Evolutionary conservation across 2,329 filamentous ascomycete species (phyloP).

Genomic region (Domatiomyces catenatus): DNA sequence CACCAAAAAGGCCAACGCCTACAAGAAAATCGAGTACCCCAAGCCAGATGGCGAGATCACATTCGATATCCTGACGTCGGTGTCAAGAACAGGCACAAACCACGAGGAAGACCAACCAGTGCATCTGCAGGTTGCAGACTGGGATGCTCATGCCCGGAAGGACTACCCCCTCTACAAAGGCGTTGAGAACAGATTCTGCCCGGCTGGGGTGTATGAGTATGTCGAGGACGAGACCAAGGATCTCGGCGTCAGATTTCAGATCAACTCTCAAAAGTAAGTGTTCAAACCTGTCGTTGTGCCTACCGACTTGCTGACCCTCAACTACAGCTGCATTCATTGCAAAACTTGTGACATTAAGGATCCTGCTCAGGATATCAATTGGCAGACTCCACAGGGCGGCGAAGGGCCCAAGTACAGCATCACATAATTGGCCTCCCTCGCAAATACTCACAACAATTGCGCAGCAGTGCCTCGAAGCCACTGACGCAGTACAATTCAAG

Average conservation of each 20-base stretch:
- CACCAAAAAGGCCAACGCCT: conserved; percentile 66
- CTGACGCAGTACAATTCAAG: neutral
- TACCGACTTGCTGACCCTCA: conserved; percentile 1
- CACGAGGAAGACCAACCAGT: conserved; percentile 98
- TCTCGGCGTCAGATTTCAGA: conserved; percentile 86
- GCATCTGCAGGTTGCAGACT: conserved; percentile 86
- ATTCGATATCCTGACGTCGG: conserved; percentile 91
- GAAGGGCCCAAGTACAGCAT: conserved; percentile 54
- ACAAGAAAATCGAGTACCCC: conserved; percentile 81
- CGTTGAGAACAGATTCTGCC: conserved; percentile 90
- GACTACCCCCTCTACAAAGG: conserved; percentile 83
- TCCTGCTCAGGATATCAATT: conserved; percentile 92
- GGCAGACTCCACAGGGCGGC: conserved; percentile 85
- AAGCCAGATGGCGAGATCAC: conserved; percentile 91
- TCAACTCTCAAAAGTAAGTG: conserved; percentile 90
- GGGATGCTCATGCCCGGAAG: conserved; percentile 72
- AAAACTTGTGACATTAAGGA: conserved; percentile 99
- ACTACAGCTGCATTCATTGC: conserved; percentile 81
- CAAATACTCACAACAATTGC: neutral
- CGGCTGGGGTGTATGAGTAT: conserved; percentile 95
- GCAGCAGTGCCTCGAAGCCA: neutral
- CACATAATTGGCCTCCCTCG: conserved; percentile 28
- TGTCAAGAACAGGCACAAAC: conserved; percentile 89
- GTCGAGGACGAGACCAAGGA: conserved; percentile 80
- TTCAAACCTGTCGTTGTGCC: neutral